phyloP scores from a whole-genome alignment of 2,329 filamentous ascomycete species.

The Didymella glomerata region DNA sequence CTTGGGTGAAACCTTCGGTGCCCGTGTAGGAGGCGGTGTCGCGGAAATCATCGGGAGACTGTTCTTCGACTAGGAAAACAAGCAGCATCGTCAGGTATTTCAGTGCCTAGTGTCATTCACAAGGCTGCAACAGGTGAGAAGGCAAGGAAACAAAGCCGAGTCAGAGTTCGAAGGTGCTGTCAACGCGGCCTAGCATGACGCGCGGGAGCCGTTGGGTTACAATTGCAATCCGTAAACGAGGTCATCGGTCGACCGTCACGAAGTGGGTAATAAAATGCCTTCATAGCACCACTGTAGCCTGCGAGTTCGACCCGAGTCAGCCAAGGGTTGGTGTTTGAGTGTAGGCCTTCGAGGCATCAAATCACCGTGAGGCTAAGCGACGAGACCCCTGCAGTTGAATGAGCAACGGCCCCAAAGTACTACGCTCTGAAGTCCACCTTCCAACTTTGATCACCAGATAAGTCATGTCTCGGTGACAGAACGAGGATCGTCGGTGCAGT shows the following conservation, averaged over 20 bases:
- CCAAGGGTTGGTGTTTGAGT: conserved; percentile 10
- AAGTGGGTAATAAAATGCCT: conserved; percentile 2
- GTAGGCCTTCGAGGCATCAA: conserved; percentile 19
- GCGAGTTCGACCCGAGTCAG: background rate
- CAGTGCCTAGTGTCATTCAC: background rate
- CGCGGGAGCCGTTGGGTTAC: conserved; percentile 5
- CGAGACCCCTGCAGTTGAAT: conserved; percentile 13
- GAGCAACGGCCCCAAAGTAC: conserved; percentile 1
- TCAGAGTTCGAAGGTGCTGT: conserved; percentile 15
- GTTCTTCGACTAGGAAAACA: background rate
- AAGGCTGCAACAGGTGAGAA: background rate
- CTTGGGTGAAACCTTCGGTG: conserved; percentile 4
- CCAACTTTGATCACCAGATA: conserved; percentile 12
- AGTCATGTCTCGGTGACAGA: conserved; percentile 17
- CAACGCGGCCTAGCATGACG: conserved; percentile 17
- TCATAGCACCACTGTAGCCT: background rate
- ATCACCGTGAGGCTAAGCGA: conserved; percentile 23
- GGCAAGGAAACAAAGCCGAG: conserved; percentile 15
- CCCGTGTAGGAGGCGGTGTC: conserved; percentile 20
- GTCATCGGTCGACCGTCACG: conserved; percentile 1
- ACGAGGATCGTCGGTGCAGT: conserved; percentile 13
- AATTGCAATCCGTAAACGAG: background rate
- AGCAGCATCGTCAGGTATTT: background rate
- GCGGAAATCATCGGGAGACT: background rate
- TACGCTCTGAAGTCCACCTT: conserved; percentile 1